These are phyloP conservation scores for Acacia pycnantha DNA, from an alignment of 331 rosid species.

Conservation along the genomic window DNA sequence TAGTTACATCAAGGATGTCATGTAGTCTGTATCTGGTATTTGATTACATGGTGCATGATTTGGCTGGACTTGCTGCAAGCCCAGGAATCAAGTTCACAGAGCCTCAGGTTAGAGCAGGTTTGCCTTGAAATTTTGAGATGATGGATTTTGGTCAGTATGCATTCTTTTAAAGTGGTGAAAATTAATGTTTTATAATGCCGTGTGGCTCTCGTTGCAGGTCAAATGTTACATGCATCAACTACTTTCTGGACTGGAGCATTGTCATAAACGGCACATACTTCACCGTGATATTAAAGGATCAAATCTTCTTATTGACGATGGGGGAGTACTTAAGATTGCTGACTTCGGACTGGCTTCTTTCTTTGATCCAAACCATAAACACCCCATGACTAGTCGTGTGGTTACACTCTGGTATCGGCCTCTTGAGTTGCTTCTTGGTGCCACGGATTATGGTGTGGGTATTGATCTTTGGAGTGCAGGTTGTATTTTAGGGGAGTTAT, in stretches of 20 bases:
- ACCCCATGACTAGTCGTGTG: slow-evolving; percentile 52
- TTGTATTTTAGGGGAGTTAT: slow-evolving; percentile 54
- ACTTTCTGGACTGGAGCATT: slow-evolving; percentile 54
- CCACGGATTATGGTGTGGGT: slow-evolving; percentile 47
- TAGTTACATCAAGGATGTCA: slow-evolving; percentile 98
- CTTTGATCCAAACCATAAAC: slow-evolving; percentile 47
- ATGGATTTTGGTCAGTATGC: slow-evolving; percentile 6
- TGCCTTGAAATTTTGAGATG: slow-evolving; percentile 31
- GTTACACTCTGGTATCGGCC: slow-evolving; percentile 59
- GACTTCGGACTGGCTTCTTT: slow-evolving; percentile 53
- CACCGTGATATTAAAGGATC: slow-evolving; percentile 59
- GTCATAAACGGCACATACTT: slow-evolving; percentile 47
- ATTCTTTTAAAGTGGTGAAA: slow-evolving; percentile 20
- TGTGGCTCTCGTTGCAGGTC: slow-evolving; percentile 36
- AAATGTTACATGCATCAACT: slow-evolving; percentile 54
- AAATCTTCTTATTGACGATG: slow-evolving; percentile 45
- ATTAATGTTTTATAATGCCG: slow-evolving; percentile 21
- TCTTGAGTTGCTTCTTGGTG: slow-evolving; percentile 55
- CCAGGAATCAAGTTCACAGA: slow-evolving; percentile 86
- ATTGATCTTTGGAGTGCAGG: slow-evolving; percentile 60
- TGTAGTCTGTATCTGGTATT: slow-evolving; percentile 96
- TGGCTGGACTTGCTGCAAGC: slow-evolving; percentile 98
- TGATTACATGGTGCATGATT: slow-evolving; percentile 96
- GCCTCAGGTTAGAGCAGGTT: slow-evolving; percentile 80
- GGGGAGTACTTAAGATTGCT: slow-evolving; percentile 50